These are phyloP conservation scores for Chlorophyllum brunneum DNA, from an alignment of 768 basidiomycete species.

Conservation along the genomic window DNA sequence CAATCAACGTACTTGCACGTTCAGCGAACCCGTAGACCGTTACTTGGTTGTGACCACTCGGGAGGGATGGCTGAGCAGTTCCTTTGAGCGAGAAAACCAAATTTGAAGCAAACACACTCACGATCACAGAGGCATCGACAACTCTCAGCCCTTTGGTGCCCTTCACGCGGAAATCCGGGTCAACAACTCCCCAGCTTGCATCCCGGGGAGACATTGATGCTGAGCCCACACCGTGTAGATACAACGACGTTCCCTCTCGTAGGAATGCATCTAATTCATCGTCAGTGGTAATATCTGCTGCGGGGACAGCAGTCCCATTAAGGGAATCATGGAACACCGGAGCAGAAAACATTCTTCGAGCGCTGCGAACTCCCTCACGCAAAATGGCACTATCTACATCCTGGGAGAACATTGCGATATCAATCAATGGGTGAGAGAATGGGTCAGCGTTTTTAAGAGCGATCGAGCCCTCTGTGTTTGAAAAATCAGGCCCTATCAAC, in stretches of 20 bases:
- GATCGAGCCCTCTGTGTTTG: constrained; percentile 7
- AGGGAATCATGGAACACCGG: constrained; percentile 8
- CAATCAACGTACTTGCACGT: background rate
- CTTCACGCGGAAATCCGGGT: constrained; percentile 34
- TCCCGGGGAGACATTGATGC: constrained; percentile 26
- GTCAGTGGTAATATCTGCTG: constrained; percentile 1
- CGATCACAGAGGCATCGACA: constrained; percentile 34
- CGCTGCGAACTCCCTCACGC: constrained; percentile 13
- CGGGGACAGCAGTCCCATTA: background rate
- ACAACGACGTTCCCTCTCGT: constrained; percentile 9
- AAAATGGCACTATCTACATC: constrained; percentile 9
- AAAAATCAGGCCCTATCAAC: background rate
- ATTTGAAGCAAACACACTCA: constrained; percentile 15
- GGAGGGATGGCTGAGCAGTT: constrained; percentile 3
- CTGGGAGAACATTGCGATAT: constrained; percentile 8
- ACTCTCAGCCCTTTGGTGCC: constrained; percentile 29
- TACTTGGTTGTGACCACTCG: constrained; percentile 8
- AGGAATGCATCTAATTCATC: constrained; percentile 16
- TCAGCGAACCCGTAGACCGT: constrained; percentile 11
- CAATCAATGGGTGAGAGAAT: constrained; percentile 8
- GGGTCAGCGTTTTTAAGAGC: constrained; percentile 1
- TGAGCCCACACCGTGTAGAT: constrained; percentile 29
- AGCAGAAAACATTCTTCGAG: constrained; percentile 8
- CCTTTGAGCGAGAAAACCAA: background rate
- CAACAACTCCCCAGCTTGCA: constrained; percentile 29